phyloP scores from a whole-genome alignment of 306 rosid species.

The Castanea crenata region DNA sequence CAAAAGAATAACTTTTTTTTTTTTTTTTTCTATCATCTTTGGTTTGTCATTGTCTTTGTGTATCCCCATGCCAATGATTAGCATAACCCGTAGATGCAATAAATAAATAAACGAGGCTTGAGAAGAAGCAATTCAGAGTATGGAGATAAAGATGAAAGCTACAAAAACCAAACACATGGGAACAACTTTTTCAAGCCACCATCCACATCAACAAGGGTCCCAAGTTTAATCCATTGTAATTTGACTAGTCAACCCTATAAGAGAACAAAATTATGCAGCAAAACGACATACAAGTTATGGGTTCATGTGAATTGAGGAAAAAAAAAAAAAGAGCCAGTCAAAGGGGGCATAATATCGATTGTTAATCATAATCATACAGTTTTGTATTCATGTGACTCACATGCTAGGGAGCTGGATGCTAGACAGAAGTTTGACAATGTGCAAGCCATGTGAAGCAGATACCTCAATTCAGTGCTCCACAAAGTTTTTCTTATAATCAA shows the following conservation, averaged over 20 bases:
- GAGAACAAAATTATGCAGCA: not conserved
- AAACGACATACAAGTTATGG: slow-evolving; percentile 5
- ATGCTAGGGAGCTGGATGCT: slow-evolving; percentile 9
- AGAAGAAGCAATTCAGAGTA: slow-evolving; percentile 15
- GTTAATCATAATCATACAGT: slow-evolving; percentile 11
- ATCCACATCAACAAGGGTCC: not conserved
- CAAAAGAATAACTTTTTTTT: not conserved
- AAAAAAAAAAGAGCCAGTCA: not conserved
- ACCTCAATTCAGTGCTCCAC: not conserved
- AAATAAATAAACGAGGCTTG: not conserved
- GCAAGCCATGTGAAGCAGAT: slow-evolving; percentile 13
- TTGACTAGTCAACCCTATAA: slow-evolving; percentile 26
- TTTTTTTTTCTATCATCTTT: not conserved
- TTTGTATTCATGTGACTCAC: slow-evolving; percentile 7
- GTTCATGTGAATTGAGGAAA: slow-evolving; percentile 4
- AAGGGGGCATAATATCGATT: slow-evolving; percentile 3
- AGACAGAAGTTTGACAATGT: not conserved
- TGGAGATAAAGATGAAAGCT: slow-evolving; percentile 36
- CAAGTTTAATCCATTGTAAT: slow-evolving; percentile 2
- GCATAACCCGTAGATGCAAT: not conserved
- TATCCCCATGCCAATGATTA: not conserved
- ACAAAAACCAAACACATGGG: slow-evolving; percentile 39
- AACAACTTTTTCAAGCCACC: slow-evolving; percentile 27
- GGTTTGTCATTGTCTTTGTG: not conserved
- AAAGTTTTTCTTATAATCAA: not conserved